Base-by-base conservation (phyloP, 2,329 filamentous ascomycete species). In the Aspergillus niger region DNA sequence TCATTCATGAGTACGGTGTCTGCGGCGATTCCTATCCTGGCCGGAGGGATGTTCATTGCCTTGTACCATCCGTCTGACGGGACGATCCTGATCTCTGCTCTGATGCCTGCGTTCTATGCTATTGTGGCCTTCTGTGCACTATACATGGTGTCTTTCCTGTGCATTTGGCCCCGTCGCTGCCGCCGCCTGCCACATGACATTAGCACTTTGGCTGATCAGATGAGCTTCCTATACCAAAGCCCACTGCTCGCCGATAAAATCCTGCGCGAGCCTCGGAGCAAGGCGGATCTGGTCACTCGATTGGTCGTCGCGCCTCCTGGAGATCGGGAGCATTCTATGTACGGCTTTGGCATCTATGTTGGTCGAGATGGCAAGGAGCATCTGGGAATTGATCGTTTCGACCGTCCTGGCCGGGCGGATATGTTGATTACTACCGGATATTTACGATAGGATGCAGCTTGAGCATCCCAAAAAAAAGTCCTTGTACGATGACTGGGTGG, bases 161-260 rank as follows among this genome's bases (percentile, higher is more conserved):
- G 85, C 5, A 77, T 91, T 59, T 78, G 90, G 67, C 89, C 89
- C 0, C 77, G 80, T 11, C 83, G 90, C 13, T 77, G 80, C 44
- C 80, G 82, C 41, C 86, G 88, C 44, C 83, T 96, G 1, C 91
- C 92, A 0, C 92, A 96, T 72, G 82, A 83, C 5, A 87, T 91
- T 43, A 85, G 83, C 62, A 91, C 85, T 50, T 81, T 96, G 17
- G 90, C 90, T 1, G 91, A 93, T 72, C 81, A 93, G 22, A 84
- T 96, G 67, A 89, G 87, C 70, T 93, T 94, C 72, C 81, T 94
- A 44, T 87, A 91, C 61, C 88, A 89, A 66, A 88, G 88, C 47
- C 88, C 89, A 24, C 80, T 96, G 17, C 80, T 91, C 2, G 81
- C 85, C 5, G 92, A 97, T 70, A 82, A 87, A 8, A 85, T 89